Base-by-base conservation (phyloP, 176 grass and related monocot species). In the Aegilops umbellulata region DNA sequence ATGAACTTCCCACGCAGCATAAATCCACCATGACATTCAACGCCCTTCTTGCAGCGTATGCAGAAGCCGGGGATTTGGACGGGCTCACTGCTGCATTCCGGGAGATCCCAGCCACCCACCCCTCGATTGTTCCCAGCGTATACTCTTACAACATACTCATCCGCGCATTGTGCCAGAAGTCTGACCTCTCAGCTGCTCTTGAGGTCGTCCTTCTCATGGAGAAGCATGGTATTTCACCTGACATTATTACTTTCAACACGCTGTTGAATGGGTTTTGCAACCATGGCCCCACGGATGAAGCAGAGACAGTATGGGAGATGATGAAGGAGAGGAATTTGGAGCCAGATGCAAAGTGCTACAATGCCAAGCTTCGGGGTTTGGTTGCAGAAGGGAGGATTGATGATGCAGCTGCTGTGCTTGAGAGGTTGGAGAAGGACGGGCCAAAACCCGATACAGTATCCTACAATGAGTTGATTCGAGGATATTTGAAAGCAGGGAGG, bases 141-240 rank as follows among this genome's bases (percentile, higher is more conserved):
- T 62, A 24, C 73, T 91, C 90, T 78, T 94, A 94, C 84, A 97
- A 92, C 86, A 90, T 92, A 67, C 77, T 94, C 32, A 85, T 97
- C 53, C 44, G 8, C 0, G 80, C 46, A 0, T 62, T 81, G 22
- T 92, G 88, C 68, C 7, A 79, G 20, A 92, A 89, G 44, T 53
- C 65, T 3, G 88, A 97, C 13, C 64, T 92, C 34, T 67, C 91
- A 2, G 89, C 53, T 10, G 92, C 94, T 4, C 26, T 97, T 12
- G 84, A 90, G 27, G 69, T 24, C 7, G 16, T 92, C 7, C 1
- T 22, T 2, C 79, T 89, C 65, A 91, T 97, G 94, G 90, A 97
- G 80, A 94, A 76, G 78, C 58, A 34, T 7, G 71, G 76, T 7
- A 0, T 97, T 41, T 11, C 60, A 4, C 86, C 88, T 0, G 25